These are phyloP conservation scores for Trichophyton simii DNA, from an alignment of 2,329 filamentous ascomycete genomes.

Conservation along the genomic window DNA sequence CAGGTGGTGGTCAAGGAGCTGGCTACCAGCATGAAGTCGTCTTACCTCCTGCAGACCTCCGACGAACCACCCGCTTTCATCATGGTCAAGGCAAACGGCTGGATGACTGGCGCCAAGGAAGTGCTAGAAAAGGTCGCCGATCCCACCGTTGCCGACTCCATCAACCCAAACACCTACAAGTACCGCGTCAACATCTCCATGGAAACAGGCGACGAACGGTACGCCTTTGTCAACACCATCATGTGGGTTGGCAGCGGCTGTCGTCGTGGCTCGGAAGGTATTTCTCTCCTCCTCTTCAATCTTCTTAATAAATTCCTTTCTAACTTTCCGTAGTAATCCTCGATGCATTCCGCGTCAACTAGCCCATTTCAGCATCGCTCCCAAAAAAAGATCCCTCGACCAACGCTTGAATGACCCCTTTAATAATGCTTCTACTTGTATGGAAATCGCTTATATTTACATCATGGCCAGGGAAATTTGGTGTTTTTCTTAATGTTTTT, in stretches of 20 bases:
- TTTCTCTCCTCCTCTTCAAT: conserved; percentile 8
- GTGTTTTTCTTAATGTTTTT: background rate
- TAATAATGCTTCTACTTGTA: background rate
- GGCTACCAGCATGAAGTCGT: conserved; percentile 33
- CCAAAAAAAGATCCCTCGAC: background rate
- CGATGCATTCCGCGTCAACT: conserved; percentile 28
- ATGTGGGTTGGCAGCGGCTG: conserved; percentile 41
- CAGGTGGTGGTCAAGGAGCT: conserved; percentile 38
- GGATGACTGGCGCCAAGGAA: conserved; percentile 38
- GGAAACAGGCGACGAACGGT: conserved; percentile 40
- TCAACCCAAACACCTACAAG: conserved; percentile 39
- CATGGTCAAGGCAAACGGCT: conserved; percentile 35
- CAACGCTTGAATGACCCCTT: conserved; percentile 1
- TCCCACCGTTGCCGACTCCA: conserved; percentile 31
- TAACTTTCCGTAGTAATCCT: conserved; percentile 20
- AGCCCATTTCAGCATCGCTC: conserved; percentile 7
- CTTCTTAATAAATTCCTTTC: no score
- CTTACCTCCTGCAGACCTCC: conserved; percentile 38
- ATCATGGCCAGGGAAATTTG: conserved; percentile 2
- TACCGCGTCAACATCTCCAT: conserved; percentile 37
- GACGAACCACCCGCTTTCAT: conserved; percentile 41
- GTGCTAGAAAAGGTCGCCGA: conserved; percentile 38
- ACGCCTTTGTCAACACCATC: conserved; percentile 37
- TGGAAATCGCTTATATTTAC: background rate
- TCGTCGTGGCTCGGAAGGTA: conserved; percentile 35